Conservation (phyloP, 495 filamentous ascomycete species). For the Xylaria venustula region DNA sequence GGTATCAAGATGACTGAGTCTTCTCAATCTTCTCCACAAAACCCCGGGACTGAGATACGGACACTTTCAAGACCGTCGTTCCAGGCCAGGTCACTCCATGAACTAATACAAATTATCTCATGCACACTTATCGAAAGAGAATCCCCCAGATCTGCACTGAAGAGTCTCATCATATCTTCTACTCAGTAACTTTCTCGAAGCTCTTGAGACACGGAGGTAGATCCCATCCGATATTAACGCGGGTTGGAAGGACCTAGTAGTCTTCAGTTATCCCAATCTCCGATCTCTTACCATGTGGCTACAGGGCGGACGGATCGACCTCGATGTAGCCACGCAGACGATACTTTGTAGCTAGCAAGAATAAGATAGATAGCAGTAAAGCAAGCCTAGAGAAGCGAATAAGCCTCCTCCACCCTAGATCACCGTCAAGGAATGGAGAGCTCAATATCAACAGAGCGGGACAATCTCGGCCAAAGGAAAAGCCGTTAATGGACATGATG, state of each 20-base stretch:
- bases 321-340: background rate
- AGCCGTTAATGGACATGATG: background rate
- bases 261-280: background rate
- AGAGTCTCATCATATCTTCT: background rate
- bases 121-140: background rate
- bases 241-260: background rate
- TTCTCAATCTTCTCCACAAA: background rate
- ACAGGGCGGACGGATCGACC: slow-evolving; percentile 1
- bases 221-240: slow-evolving; percentile 6
- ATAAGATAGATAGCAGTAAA: background rate
- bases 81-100: background rate
- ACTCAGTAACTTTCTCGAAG: background rate
- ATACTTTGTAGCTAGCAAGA: too few relatives aligned
- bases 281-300: background rate
- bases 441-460: background rate
- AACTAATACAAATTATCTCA: background rate
- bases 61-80: background rate
- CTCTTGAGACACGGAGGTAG: slow-evolving; percentile 6
- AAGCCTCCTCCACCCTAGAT: background rate
- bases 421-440: background rate
- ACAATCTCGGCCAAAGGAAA: background rate
- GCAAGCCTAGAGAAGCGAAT: too few relatives aligned
- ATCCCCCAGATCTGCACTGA: background rate
- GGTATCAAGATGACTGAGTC: background rate
- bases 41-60: background rate